These are phyloP conservation scores for Pyrenopolyporus hunteri DNA, from an alignment of 495 filamentous ascomycete genomes.

Conservation along the genomic window DNA sequence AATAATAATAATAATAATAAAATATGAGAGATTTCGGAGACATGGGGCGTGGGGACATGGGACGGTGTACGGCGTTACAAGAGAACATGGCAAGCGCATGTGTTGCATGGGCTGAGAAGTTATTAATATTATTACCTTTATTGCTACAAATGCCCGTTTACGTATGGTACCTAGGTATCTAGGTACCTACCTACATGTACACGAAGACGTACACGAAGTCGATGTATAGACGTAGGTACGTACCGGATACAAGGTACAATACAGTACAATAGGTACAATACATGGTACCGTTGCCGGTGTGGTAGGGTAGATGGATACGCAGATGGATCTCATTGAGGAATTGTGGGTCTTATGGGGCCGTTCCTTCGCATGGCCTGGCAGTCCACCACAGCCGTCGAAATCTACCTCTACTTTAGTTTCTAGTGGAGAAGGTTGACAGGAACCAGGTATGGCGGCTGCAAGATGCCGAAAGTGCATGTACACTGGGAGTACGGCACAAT, in stretches of 20 bases:
- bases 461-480: conserved; percentile 30
- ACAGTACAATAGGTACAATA: background rate
- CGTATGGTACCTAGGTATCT: background rate
- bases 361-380: conserved; percentile 25
- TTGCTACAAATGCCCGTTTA: background rate
- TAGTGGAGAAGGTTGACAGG: conserved; percentile 28
- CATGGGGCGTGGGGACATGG: conserved; percentile 21
- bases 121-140: conserved; percentile 15
- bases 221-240: background rate
- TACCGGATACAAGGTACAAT: background rate
- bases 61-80: conserved; percentile 29
- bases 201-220: background rate
- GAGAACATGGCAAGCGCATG: conserved; percentile 37
- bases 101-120: conserved; percentile 27
- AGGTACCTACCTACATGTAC: background rate
- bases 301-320: conserved; percentile 18
- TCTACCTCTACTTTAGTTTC: conserved; percentile 29
- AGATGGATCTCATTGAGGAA: conserved; percentile 35
- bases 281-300: background rate
- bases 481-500: background rate
- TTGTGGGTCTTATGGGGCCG: conserved; percentile 17
- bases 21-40: no score
- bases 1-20: no score
- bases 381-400: conserved; percentile 31
- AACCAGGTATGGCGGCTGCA: conserved; percentile 31